phyloP scores from a whole-genome alignment of 345 rosid genomes.

The Chamaenerion angustifolium region DNA sequence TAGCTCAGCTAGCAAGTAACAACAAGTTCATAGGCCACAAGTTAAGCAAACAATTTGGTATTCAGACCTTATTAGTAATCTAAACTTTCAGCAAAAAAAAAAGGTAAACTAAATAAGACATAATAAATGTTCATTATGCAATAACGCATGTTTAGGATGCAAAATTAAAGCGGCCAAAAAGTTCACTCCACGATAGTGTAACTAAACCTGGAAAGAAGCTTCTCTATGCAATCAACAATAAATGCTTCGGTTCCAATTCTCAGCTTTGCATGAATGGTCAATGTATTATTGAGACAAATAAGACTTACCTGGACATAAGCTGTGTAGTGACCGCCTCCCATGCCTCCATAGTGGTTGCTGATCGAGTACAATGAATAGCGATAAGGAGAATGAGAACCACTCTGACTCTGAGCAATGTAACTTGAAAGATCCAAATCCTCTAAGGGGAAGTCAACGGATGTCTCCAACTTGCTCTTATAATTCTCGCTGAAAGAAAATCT shows the following conservation, averaged over 20 bases:
- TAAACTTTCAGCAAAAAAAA: too few relatives aligned
- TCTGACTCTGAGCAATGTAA: constrained; percentile 27
- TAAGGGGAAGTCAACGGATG: constrained; percentile 51
- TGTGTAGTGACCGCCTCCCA: constrained; percentile 72
- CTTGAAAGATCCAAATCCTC: constrained; percentile 45
- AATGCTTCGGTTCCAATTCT: background rate
- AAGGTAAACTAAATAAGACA: too few relatives aligned
- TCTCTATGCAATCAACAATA: background rate
- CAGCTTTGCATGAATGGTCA: too few relatives aligned
- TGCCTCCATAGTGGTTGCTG: constrained; percentile 56
- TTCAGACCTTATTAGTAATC: background rate
- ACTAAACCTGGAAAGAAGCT: too few relatives aligned
- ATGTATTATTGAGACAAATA: too few relatives aligned
- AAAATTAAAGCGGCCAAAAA: too few relatives aligned
- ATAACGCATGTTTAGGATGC: too few relatives aligned
- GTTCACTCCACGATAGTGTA: too few relatives aligned
- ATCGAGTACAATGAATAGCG: constrained; percentile 36
- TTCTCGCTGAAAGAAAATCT: constrained; percentile 32
- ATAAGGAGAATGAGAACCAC: constrained; percentile 14
- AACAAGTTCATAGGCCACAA: too few relatives aligned
- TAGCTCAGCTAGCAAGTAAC: too few relatives aligned
- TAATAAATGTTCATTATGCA: too few relatives aligned
- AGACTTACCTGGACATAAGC: constrained; percentile 57
- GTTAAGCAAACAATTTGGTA: too few relatives aligned
- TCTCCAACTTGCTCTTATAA: constrained; percentile 57